Evolutionary conservation across 495 filamentous ascomycete species (phyloP).

Genomic region (Neohortaea acidophila): DNA sequence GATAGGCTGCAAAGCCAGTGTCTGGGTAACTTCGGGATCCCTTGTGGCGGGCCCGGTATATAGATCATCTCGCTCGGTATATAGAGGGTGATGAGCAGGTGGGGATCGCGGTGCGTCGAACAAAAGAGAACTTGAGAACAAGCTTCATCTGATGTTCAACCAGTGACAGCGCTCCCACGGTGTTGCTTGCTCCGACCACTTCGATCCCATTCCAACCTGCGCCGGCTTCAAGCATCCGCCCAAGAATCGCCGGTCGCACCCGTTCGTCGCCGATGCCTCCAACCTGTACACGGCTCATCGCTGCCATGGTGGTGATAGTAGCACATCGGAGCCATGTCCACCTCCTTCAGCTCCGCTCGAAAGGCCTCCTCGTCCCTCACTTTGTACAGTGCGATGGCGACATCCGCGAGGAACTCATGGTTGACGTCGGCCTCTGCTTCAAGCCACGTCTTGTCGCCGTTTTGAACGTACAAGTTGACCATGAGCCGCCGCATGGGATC

Average conservation of each 20-base stretch:
- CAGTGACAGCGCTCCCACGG: no score
- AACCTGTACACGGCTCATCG: not conserved
- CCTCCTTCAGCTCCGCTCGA: not conserved
- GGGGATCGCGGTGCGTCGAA: no score
- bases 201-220: no score
- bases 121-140: no score
- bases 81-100: no score
- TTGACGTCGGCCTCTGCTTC: not conserved
- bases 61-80: no score
- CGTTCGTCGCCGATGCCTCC: not conserved
- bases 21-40: no score
- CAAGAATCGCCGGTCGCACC: not conserved
- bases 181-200: no score
- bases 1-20: no score
- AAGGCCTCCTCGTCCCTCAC: not conserved
- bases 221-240: no score
- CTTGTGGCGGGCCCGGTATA: no score
- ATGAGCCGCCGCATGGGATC: slow-evolving; percentile 1
- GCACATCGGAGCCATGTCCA: not conserved
- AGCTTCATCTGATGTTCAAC: no score
- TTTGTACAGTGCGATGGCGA: not conserved
- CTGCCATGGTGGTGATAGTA: not conserved
- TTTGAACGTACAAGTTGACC: slow-evolving; percentile 1
- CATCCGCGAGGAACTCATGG: not conserved
- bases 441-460: not conserved